Evolutionary conservation across 2,329 filamentous ascomycete genomes (phyloP), one percentile per base, ranked within the genome.

Genomic region (Septoria linicola): DNA sequence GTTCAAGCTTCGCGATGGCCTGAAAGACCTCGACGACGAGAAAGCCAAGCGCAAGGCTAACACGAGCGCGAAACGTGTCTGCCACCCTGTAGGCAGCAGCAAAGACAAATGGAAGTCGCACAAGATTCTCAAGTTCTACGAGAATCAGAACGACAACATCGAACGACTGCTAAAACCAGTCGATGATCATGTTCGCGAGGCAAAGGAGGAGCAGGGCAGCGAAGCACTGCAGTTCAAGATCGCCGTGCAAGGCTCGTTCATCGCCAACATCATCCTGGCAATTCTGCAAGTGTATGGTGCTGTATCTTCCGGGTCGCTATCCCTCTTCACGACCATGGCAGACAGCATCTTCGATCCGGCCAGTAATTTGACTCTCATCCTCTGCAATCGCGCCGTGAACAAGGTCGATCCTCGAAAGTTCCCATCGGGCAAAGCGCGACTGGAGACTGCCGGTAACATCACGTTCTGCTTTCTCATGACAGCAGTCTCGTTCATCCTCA

Each of bases 391-490:
- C 42, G 92, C 93, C 42, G 89, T 96, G 59, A 87, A 87, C 63
- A 84, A 82, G 46, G 92, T 97, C 32, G 90, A 99, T 63, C 81
- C 88, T 1, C 82, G 84, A 44, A 86, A 87, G 40, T 99, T 95
- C 67, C 92, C 92, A 0, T 90, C 88, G 0, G 92, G 92, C 58
- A 96, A 96, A 70, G 90, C 91, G 4, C 85, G 93, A 23, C 88
- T 99, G 56, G 92, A 97, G 72, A 97, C 91, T 0, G 88, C 91
- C 0, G 93, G 93, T 45, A 99, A 97, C 66, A 96, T 97, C 59
- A 83, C 87, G 53, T 99, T 99, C 72, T 96, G 90, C 72, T 95
- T 95, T 71, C 77, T 99, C 62, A 97, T 99, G 93, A 90, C 85
- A 16, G 77, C 89, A 8, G 92, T 97, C 6, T 96, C 90, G 0